phyloP scores from a whole-genome alignment of 768 basidiomycete genomes.

The Podaxis sp. region DNA sequence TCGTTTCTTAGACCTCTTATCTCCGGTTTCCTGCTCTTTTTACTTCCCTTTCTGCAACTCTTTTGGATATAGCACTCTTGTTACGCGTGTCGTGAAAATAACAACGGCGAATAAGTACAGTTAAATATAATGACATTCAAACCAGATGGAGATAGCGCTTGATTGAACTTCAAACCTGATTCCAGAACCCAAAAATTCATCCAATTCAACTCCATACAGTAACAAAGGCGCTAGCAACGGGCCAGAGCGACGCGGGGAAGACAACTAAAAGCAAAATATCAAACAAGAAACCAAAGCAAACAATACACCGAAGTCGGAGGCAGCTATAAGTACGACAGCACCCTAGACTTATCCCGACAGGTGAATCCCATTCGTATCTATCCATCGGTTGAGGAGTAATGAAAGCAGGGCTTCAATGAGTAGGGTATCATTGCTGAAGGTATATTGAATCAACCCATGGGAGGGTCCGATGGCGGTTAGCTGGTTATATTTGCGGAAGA shows the following conservation, averaged over 20 bases:
- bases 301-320: constrained; percentile 1
- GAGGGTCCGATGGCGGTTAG: constrained; percentile 60
- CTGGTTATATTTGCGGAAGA: constrained; percentile 52
- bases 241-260: neutral
- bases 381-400: constrained; percentile 72
- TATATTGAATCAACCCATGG: constrained; percentile 62
- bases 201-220: neutral
- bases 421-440: constrained; percentile 57
- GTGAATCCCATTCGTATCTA: constrained; percentile 57
- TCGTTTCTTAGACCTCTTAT: constrained; percentile 20
- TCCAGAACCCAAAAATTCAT: neutral
- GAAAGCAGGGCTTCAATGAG: constrained; percentile 64
- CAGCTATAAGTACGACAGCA: neutral
- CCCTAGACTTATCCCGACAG: constrained; percentile 13
- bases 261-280: neutral
- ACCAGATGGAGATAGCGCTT: neutral
- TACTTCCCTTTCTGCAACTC: neutral
- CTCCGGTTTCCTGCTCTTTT: neutral
- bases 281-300: constrained; percentile 13
- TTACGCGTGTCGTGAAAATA: constrained; percentile 11
- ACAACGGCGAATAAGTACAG: constrained; percentile 1
- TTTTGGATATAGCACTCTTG: constrained; percentile 6
- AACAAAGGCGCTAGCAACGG: neutral
- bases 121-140: constrained; percentile 1
- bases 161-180: neutral